Evolutionary conservation across 2,329 filamentous ascomycete species (phyloP), one percentile per base, ranked within the genome.

Genomic region (Davidsoniella neocaledoniae): DNA sequence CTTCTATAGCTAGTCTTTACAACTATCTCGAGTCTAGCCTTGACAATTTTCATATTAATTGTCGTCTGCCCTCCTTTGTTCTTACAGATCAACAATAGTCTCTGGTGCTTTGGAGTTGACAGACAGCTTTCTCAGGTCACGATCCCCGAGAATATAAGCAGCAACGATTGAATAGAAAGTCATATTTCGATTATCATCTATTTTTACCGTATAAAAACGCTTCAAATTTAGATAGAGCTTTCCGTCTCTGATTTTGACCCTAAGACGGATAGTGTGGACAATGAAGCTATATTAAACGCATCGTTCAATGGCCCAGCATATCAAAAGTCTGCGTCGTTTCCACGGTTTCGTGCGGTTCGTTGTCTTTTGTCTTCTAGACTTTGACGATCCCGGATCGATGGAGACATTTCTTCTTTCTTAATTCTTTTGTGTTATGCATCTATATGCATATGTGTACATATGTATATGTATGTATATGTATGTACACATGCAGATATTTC

Each of bases 221-320:
- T 53, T 53, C 51, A 53, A 53, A 40, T 48, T 45, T 52, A 33
- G 26, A 33, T 54, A 51, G 53, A 54, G 51, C 53, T 54, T 54
- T 51, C 47, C 53, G 46, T 47, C 43, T 39, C 21, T 43, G 2
- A 33, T 46, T 51, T 25, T 40, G 38, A 29, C 16, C 21, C 47
- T 42, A 49, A 42, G 47, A 68, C 73, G 74, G 62, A 69, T 75
- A 74, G 76, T 79, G 76, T 79, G 76, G 76, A 79, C 76, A 77
- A 65, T 77, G 76, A 79, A 79, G 76, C 76, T 69, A 79, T 57
- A 79, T 65, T 53, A 65, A 73, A 66, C 66, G 51, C 43, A 49
- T 47, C 43, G 21, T 46, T 51, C 51, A 53, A 26, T 29, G 47
- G 51, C 51, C 51, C 47, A 53, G 51, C 42, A 50, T 21, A 51